A percentile compares a stretch with the other conserved stretches of the same genome.
Evolutionary conservation across 352 stramenopile species (phyloP).

Genomic region (Pythium brassicae): DNA sequence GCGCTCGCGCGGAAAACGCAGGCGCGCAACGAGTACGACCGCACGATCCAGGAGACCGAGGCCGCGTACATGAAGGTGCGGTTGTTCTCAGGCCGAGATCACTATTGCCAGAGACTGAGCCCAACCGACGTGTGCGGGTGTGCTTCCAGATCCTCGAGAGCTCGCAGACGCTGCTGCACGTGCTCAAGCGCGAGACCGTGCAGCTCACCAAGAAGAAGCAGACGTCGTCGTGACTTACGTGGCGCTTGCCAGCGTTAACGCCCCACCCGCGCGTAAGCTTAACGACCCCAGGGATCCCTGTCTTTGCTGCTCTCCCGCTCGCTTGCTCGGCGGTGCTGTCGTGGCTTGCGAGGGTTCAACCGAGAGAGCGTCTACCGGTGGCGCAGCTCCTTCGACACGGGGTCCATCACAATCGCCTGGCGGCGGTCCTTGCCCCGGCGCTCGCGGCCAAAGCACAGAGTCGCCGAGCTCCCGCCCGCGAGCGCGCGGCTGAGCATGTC

Average conservation of each 20-base stretch:
- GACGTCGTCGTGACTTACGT: conserved; percentile 52
- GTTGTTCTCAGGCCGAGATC: neutral
- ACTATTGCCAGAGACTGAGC: neutral
- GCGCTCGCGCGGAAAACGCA: conserved; percentile 86
- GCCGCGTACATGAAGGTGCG: conserved; percentile 91
- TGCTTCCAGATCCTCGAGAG: conserved; percentile 84
- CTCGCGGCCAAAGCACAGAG: conserved; percentile 50
- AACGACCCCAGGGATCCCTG: no score
- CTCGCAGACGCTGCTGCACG: conserved; percentile 92
- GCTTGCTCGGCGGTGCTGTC: no score
- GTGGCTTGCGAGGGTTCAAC: no score
- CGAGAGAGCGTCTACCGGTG: conserved; percentile 68
- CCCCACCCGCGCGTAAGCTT: neutral
- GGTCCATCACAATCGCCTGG: conserved; percentile 62
- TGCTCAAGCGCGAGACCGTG: conserved; percentile 92
- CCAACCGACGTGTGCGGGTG: neutral
- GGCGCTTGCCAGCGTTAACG: neutral
- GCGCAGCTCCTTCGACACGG: conserved; percentile 48
- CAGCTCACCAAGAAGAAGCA: conserved; percentile 96
- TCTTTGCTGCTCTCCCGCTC: no score
- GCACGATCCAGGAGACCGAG: conserved; percentile 93
- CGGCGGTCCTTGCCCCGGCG: conserved; percentile 70
- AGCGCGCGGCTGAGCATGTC: conserved; percentile 42
- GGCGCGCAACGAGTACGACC: conserved; percentile 91
- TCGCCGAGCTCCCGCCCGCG: conserved; percentile 21